phyloP scores from a whole-genome alignment of 1,284 basidiomycete genomes.

The Xerocomus subilludens region DNA sequence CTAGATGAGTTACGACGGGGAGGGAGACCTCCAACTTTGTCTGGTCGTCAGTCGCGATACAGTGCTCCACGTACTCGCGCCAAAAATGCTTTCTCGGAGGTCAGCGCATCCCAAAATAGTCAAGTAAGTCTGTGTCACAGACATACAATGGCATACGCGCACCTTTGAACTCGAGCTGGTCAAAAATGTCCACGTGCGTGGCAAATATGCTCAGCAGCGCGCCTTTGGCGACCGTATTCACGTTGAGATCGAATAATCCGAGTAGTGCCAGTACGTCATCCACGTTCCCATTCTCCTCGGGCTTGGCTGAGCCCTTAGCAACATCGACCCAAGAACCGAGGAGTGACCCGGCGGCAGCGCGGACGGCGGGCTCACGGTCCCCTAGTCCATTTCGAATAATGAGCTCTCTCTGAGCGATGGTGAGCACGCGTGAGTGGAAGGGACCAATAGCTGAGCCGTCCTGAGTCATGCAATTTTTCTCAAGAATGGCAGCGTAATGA shows the following conservation, averaged over 20 bases:
- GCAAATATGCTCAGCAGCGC: slow-evolving; percentile 75
- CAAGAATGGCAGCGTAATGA: slow-evolving; percentile 81
- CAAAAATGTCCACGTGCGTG: slow-evolving; percentile 67
- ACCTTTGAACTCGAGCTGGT: slow-evolving; percentile 80
- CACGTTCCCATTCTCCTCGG: slow-evolving; percentile 58
- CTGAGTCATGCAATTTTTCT: slow-evolving; percentile 40
- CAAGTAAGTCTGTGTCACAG: background rate
- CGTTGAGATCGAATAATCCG: slow-evolving; percentile 69
- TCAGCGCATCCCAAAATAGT: slow-evolving; percentile 80
- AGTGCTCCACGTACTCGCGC: slow-evolving; percentile 88
- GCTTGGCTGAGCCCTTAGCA: slow-evolving; percentile 61
- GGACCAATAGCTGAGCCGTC: slow-evolving; percentile 59
- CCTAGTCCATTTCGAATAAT: slow-evolving; percentile 86
- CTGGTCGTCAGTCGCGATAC: slow-evolving; percentile 72
- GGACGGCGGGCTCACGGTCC: slow-evolving; percentile 87
- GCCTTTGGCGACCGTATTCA: slow-evolving; percentile 72
- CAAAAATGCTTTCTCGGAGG: slow-evolving; percentile 86
- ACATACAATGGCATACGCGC: slow-evolving; percentile 43
- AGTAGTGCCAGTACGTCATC: slow-evolving; percentile 70
- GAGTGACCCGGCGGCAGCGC: slow-evolving; percentile 81
- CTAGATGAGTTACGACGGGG: slow-evolving; percentile 91
- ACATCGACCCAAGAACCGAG: slow-evolving; percentile 83
- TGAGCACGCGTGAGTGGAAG: slow-evolving; percentile 75
- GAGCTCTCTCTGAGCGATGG: slow-evolving; percentile 81
- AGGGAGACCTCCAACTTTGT: slow-evolving; percentile 78